Conservation (phyloP, 495 filamentous ascomycete genomes). For the Achaetomiella virescens region DNA sequence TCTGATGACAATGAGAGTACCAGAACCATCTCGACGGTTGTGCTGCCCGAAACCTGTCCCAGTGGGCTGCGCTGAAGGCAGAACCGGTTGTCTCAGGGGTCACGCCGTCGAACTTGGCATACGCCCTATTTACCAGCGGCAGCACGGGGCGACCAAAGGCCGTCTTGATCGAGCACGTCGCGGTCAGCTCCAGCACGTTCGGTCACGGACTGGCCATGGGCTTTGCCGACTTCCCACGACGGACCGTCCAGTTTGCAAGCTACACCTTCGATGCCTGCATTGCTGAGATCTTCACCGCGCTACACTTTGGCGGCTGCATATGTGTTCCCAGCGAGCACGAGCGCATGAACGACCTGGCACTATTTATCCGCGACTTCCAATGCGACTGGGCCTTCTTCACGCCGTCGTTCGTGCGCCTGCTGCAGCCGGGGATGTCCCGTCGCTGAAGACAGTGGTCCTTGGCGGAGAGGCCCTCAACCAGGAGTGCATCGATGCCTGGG, state of each 20-base stretch:
- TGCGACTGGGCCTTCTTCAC: constrained; percentile 22
- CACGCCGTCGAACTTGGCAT: background rate
- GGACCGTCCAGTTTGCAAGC: constrained; percentile 56
- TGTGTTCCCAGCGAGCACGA: constrained; percentile 30
- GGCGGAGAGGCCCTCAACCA: constrained; percentile 23
- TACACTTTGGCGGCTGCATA: constrained; percentile 38
- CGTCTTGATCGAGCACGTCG: constrained; percentile 36
- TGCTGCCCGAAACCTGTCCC: no score
- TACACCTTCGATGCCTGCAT: constrained; percentile 54
- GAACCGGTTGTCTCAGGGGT: no score
- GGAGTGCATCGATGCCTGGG: constrained; percentile 19
- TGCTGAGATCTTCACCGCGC: constrained; percentile 48
- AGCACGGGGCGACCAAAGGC: constrained; percentile 36
- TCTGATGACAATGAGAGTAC: no score
- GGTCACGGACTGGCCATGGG: constrained; percentile 18
- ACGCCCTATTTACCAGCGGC: constrained; percentile 2
- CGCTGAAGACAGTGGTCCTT: constrained; percentile 18
- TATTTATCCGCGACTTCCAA: constrained; percentile 22
- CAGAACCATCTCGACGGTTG: no score
- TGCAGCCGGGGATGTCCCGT: constrained; percentile 17
- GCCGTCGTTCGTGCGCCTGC: constrained; percentile 18
- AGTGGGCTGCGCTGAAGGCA: no score
- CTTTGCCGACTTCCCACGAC: constrained; percentile 8
- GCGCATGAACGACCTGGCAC: constrained; percentile 24
- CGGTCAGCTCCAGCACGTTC: constrained; percentile 28